A percentile compares a stretch with the other conserved stretches of the same genome.
Conservation (phyloP, 75 land plant species). For the Pinus albicaulis region DNA sequence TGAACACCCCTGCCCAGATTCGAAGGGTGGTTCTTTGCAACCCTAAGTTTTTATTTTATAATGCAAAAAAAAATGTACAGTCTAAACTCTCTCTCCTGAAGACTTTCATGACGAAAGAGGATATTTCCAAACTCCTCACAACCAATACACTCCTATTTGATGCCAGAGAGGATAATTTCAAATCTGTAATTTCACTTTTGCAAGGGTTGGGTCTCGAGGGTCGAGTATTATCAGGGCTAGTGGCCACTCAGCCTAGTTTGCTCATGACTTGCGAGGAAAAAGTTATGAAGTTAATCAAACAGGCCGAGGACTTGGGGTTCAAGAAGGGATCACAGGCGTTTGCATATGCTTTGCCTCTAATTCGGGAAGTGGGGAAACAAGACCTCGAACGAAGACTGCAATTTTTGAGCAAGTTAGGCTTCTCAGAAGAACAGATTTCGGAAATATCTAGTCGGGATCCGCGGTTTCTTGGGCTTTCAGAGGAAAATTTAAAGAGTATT, state of each 20-base stretch:
- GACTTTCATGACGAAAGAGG: not conserved
- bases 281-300: not conserved
- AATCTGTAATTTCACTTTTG: not conserved
- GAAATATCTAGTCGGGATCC: constrained; percentile 15
- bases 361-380: not conserved
- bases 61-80: constrained; percentile 4
- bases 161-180: not conserved
- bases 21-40: not conserved
- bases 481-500: constrained; percentile 13
- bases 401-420: constrained; percentile 14
- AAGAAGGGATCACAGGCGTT: not conserved
- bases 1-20: constrained; percentile 6
- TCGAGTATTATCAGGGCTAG: not conserved
- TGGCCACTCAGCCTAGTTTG: not conserved
- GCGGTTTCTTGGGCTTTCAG: constrained; percentile 2
- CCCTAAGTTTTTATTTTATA: constrained; percentile 4
- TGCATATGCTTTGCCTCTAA: not conserved
- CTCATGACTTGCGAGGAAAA: not conserved
- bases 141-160: too few species aligned
- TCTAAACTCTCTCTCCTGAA: constrained; percentile 19
- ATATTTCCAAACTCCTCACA: not conserved
- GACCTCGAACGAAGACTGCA: constrained; percentile 1
- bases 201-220: not conserved
- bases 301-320: not conserved
- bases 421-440: constrained; percentile 14